Evolutionary conservation across 129 eudicot species (phyloP).

Genomic region (Artemisia tridentata): DNA sequence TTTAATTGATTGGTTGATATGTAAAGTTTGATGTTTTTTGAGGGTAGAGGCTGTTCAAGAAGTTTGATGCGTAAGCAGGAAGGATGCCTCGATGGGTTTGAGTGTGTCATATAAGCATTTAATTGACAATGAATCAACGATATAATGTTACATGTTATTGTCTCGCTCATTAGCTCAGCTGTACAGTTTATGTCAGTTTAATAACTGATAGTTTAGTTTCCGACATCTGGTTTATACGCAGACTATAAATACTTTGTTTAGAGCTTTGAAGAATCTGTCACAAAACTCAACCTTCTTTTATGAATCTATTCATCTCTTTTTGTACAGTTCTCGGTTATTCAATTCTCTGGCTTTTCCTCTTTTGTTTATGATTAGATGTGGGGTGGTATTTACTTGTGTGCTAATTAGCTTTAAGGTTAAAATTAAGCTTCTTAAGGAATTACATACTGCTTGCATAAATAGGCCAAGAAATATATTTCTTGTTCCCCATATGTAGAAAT

Average conservation of each 20-base stretch:
- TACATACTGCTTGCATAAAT: no score
- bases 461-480: no score
- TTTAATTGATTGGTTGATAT: background rate
- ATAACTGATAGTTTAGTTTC: no score
- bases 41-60: no score
- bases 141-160: background rate
- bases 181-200: no score
- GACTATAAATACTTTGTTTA: background rate
- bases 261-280: background rate
- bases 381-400: background rate
- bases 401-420: background rate
- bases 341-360: background rate
- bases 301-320: background rate
- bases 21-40: background rate
- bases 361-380: background rate
- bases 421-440: no score
- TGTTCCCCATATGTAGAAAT: no score
- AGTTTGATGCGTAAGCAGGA: background rate
- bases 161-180: no score
- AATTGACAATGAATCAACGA: background rate
- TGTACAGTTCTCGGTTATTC: background rate
- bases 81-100: background rate
- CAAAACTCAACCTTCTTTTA: background rate
- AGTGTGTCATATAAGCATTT: no score
- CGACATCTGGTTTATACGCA: background rate